Percentiles rank a stretch among this genome's conserved stretches.
Evolutionary conservation across 2,329 filamentous ascomycete species (phyloP).

Genomic region (Botrytis aclada): DNA sequence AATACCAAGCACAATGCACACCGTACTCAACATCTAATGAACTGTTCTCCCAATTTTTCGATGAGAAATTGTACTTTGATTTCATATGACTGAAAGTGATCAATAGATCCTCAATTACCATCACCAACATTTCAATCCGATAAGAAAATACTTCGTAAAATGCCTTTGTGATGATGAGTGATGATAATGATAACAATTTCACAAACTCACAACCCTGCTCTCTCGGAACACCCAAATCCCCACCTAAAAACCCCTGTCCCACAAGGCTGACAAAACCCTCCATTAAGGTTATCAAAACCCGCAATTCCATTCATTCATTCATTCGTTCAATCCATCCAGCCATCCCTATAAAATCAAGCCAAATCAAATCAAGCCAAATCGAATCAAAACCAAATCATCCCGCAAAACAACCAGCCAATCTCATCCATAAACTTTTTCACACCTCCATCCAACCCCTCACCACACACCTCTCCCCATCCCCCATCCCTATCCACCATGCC

Average conservation of each 20-base stretch:
- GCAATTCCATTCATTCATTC: neutral
- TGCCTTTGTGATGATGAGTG: too few species aligned
- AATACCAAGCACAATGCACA: neutral
- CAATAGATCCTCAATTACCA: neutral
- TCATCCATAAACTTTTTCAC: neutral
- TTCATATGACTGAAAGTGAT: neutral
- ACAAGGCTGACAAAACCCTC: conserved; percentile 15
- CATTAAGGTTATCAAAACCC: neutral
- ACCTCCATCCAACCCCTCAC: neutral
- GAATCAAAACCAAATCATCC: neutral
- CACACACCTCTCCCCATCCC: too few species aligned
- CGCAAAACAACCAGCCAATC: neutral
- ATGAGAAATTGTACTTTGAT: neutral
- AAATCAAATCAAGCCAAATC: neutral
- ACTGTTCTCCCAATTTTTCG: neutral
- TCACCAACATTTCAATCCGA: neutral
- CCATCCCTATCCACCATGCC: neutral
- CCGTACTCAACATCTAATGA: neutral
- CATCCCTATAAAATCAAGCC: neutral
- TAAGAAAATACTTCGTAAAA: neutral
- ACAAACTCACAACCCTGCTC: neutral
- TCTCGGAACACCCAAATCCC: neutral
- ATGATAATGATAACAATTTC: neutral
- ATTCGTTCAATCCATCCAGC: too few species aligned
- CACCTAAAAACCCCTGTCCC: neutral